Evolutionary conservation across 768 basidiomycete species (phyloP), one percentile per base, ranked within the genome.

Genomic region (Mycena filopes): DNA sequence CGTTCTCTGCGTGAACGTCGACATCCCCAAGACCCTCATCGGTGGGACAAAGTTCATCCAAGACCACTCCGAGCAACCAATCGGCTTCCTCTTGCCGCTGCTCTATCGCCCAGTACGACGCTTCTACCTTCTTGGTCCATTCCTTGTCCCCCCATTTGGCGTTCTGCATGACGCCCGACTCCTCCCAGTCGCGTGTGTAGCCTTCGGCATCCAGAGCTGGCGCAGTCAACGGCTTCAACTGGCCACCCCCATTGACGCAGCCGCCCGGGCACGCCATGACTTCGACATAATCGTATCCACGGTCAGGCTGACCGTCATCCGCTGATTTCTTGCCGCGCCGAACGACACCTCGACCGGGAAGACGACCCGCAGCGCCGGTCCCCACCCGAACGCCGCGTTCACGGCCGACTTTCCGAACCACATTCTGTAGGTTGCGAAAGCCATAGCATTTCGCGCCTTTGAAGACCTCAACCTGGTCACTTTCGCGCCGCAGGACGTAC

Each of bases 231-330:
- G 82, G 80, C 73, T 84, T 84, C 57, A 91, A 76, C 81, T 99
- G 98, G 7, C 98, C 98, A 23, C 97, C 98, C 10, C 98, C 98
- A 75, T 98, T 98, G 43, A 98, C 94, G 76, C 98, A 99, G 20
- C 98, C 98, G 0, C 92, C 90, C 0, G 98, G 98, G 80, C 98
- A 99, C 36, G 98, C 98, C 98, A 99, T 99, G 67, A 99, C 95
- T 74, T 98, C 96, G 42, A 97, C 90, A 76, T 95, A 98, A 79
- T 97, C 95, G 75, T 94, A 94, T 45, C 83, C 80, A 64, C 76
- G 79, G 55, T 84, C 83, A 42, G 73, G 73, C 13, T 76, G 79
- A 47, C 70, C 74, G n/a, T 76, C 76, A 55, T 71, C 77, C 41
- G 47, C 72, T 16, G 72, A 76, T 65, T 72, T 77, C 57, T 74